Base-by-base conservation (phyloP, 192 early-diverging fungal species). In the Coemansia sp. region DNA sequence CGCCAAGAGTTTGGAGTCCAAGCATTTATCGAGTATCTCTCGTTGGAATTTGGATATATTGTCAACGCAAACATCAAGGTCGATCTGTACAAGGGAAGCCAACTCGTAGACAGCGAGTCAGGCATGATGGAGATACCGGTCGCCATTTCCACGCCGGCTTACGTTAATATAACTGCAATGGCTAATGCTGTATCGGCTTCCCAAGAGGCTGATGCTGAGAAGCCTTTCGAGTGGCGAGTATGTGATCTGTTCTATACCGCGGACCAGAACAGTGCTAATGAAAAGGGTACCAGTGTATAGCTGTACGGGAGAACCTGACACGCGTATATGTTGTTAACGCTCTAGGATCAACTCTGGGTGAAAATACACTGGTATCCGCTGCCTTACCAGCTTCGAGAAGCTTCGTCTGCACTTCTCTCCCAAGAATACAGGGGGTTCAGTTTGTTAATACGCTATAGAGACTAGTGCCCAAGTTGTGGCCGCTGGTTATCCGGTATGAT, bases 191-290 rank as follows among this genome's bases (percentile, higher is more conserved):
- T 64, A 9, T 22, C 32, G 1, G 14, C 59, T 5, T 13, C 8
- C 4, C 54, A 67, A 20, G 50, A 23, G 6, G 59, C 48, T 20
- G 34, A 33, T 1, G 40, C 62, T 15, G 52, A 66, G 3, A 65
- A 74, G 57, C 66, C 71, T 8, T 74, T 74, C 34, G 65, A 63
- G 17, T 74, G 71, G 71, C 33, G 36, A 13, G 65, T 74, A 36
- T 52, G 54, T 43, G 71, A 74, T 49, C 29, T 74, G 34, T 66
- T 74, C 65, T 63, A 67, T 34, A 64, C 62, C 23, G 49, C 48
- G 1, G 66, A 74, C 14, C 15, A 20, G 5, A 52, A 25, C 9
- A 52, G 23, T 14, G 22, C 20, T 9, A 48, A 35, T 3, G 43
- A 46, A 2, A 20, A 29, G 3, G 1, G 29, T 29, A 29, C 29